These are phyloP conservation scores for Camellia oleifera DNA, from an alignment of 179 eudicot genomes.

Conservation along the genomic window DNA sequence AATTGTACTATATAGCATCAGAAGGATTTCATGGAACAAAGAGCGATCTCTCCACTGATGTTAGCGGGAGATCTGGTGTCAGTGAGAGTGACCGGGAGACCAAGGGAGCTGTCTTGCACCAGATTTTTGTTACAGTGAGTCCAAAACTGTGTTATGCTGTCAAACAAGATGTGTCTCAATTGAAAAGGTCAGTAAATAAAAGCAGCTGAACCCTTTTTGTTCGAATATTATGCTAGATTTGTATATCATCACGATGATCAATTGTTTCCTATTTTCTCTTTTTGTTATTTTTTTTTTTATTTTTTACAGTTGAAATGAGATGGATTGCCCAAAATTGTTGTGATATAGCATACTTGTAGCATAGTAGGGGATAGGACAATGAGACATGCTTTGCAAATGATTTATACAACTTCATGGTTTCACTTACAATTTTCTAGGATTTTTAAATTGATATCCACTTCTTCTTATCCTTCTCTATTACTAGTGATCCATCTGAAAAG, in stretches of 20 bases:
- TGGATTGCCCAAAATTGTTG: no score
- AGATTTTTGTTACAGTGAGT: slow-evolving; percentile 50
- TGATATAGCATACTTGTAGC: neutral
- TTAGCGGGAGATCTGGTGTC: neutral
- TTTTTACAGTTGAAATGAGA: neutral
- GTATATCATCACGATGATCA: no score
- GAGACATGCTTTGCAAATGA: no score
- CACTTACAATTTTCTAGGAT: no score
- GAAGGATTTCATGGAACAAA: slow-evolving; percentile 26
- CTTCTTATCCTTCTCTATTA: no score
- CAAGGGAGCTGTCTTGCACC: slow-evolving; percentile 30
- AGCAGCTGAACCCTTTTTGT: neutral
- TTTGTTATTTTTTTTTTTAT: neutral
- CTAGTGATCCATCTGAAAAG: no score
- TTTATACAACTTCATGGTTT: no score
- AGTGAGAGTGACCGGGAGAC: neutral
- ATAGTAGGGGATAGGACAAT: no score
- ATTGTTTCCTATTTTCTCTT: neutral
- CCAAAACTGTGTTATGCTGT: slow-evolving; percentile 48
- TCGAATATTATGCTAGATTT: neutral
- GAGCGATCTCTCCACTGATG: neutral
- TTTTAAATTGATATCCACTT: no score
- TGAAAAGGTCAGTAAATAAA: slow-evolving; percentile 29
- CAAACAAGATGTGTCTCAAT: slow-evolving; percentile 32
- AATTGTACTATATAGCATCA: slow-evolving; percentile 32